Conservation (phyloP, 1,284 basidiomycete genomes). For the Mycena citricolor region DNA sequence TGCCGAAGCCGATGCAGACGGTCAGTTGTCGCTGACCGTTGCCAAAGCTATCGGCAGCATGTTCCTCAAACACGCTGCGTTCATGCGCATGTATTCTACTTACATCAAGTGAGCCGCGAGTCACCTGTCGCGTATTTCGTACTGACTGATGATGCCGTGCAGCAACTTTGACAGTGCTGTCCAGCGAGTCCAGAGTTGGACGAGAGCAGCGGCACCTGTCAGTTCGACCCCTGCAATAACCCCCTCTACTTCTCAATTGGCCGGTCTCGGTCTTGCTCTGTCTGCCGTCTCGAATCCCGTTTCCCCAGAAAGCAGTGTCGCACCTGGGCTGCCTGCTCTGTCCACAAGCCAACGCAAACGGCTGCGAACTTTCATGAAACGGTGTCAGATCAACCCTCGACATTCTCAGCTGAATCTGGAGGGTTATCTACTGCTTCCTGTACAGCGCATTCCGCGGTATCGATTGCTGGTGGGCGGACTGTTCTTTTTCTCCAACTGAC, state of each 20-base stretch:
- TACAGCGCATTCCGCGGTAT: conserved; percentile 96
- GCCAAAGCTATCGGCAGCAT: conserved; percentile 86
- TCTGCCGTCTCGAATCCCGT: conserved; percentile 53
- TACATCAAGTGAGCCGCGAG: conserved; percentile 83
- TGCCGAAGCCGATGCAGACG: conserved; percentile 64
- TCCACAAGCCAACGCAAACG: conserved; percentile 81
- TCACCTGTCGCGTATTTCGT: conserved; percentile 6
- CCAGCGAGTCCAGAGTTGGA: conserved; percentile 84
- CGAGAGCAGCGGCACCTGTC: conserved; percentile 43
- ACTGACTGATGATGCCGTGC: conserved; percentile 4
- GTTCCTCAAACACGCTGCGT: conserved; percentile 90
- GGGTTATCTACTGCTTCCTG: conserved; percentile 90
- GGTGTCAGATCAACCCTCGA: conserved; percentile 79
- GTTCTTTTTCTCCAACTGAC: conserved; percentile 3
- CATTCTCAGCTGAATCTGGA: conserved; percentile 98
- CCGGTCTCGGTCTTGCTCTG: conserved; percentile 59
- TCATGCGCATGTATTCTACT: conserved; percentile 96
- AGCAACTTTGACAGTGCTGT: conserved; percentile 93
- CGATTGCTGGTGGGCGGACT: conserved; percentile 71
- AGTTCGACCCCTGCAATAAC: conserved; percentile 49
- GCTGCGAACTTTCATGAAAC: conserved; percentile 84
- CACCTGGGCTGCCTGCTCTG: conserved; percentile 47
- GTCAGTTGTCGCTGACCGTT: conserved; percentile 70
- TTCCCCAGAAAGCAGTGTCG: conserved; percentile 33
- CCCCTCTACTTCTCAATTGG: conserved; percentile 59